Evolutionary conservation across 176 grass and related monocot species (phyloP), one percentile per base, ranked within the genome.

Genomic region (Musa itinerans): DNA sequence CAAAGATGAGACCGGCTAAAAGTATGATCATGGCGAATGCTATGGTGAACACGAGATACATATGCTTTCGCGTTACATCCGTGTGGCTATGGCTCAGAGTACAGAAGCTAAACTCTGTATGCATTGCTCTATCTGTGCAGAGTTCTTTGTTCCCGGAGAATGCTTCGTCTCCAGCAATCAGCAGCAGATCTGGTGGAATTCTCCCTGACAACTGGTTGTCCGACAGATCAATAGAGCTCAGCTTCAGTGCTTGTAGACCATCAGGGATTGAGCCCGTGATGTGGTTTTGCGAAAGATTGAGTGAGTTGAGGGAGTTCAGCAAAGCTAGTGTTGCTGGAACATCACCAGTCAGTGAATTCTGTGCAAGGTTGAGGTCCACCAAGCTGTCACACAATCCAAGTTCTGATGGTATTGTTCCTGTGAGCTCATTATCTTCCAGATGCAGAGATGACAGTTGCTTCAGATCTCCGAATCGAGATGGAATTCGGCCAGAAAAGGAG

Each of bases 211-310:
- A 84, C 17, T 85, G 67, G n/a, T 99, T 99, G 72, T 84, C 65
- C 8, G 95, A 94, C 52, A 94, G 86, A 89, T 99, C 83, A 73
- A 87, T 78, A 59, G 74, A 93, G 76, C 88, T 91, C 55, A 89
- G 77, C 72, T 93, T 99, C 72, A 99, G 69, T 27, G 66, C 78
- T 80, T 87, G 86, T 73, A 98, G 50, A 52, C 54, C 77, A 72
- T 89, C 50, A 26, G 95, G 95, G 78, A 99, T 89, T 66, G 80
- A 76, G 78, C 90, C 95, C 52, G 71, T 85, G 49, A 99, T 26
- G 69, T 76, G 82, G 79, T 99, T 99, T 21, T 99, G 53, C 1
- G 95, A 99, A 80, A 99, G 78, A 82, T 99, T 91, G 15, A 99
- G 78, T 52, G 88, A 94, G 84, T 87, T 87, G 50, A 94, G 76